phyloP scores from a whole-genome alignment of 2,329 filamentous ascomycete genomes.

The Ceratocystis diversiconidia region DNA sequence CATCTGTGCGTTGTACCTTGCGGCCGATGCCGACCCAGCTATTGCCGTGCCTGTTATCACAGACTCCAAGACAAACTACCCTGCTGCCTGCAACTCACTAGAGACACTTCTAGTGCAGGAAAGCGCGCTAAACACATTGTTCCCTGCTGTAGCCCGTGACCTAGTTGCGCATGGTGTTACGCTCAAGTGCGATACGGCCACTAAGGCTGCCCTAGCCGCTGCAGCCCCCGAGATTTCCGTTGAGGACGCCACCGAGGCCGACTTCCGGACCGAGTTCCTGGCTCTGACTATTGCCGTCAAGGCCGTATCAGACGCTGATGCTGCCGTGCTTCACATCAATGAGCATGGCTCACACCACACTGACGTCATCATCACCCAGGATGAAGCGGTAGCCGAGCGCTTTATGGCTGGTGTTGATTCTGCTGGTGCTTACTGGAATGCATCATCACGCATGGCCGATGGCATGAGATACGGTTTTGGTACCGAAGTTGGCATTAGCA shows the following conservation, averaged over 20 bases:
- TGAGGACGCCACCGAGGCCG: slow-evolving; percentile 50
- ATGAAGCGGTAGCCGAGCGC: slow-evolving; percentile 51
- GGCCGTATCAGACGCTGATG: slow-evolving; percentile 52
- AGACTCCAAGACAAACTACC: slow-evolving; percentile 88
- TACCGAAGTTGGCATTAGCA: slow-evolving; percentile 95
- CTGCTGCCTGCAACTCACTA: slow-evolving; percentile 87
- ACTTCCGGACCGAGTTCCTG: slow-evolving; percentile 84
- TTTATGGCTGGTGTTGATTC: slow-evolving; percentile 83
- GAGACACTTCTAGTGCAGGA: slow-evolving; percentile 83
- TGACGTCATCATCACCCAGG: slow-evolving; percentile 70
- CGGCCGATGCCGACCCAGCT: slow-evolving; percentile 56
- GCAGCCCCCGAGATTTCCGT: slow-evolving; percentile 36
- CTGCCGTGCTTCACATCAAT: slow-evolving; percentile 82
- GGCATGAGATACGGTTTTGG: slow-evolving; percentile 97
- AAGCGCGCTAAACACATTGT: slow-evolving; percentile 47
- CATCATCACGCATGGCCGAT: slow-evolving; percentile 84
- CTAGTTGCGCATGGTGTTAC: slow-evolving; percentile 65
- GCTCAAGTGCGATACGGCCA: slow-evolving; percentile 61
- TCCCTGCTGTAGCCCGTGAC: slow-evolving; percentile 59
- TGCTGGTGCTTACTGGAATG: slow-evolving; percentile 93
- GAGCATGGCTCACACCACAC: slow-evolving; percentile 85
- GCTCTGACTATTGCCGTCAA: slow-evolving; percentile 74
- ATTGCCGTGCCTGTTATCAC: slow-evolving; percentile 65
- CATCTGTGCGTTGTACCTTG: slow-evolving; percentile 75
- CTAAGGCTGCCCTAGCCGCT: slow-evolving; percentile 47